These are phyloP conservation scores for Salvia hispanica DNA, from an alignment of 257 asterid genomes.

Conservation along the genomic window DNA sequence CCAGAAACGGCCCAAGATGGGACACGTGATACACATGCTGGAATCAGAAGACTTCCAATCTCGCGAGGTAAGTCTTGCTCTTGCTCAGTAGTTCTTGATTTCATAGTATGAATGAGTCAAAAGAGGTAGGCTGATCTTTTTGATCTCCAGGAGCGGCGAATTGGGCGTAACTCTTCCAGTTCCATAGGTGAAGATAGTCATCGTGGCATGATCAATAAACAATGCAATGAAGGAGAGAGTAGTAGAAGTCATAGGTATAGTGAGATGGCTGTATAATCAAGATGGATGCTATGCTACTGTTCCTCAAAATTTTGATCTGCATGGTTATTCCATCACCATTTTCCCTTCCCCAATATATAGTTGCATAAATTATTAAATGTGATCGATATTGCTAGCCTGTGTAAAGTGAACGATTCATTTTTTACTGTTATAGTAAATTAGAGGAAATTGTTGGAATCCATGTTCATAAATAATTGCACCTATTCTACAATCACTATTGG, in stretches of 20 bases:
- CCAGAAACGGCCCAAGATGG: constrained; percentile 94
- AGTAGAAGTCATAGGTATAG: constrained; percentile 43
- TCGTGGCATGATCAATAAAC: constrained; percentile 42
- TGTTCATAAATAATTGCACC: neutral
- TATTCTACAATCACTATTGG: constrained; percentile 17
- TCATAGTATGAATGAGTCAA: neutral
- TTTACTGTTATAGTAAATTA: constrained; percentile 31
- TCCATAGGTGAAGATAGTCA: constrained; percentile 48
- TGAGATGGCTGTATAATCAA: constrained; percentile 41
- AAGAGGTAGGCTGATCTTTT: neutral
- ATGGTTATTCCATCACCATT: neutral
- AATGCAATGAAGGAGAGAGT: constrained; percentile 45
- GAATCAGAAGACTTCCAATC: constrained; percentile 79
- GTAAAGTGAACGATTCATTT: constrained; percentile 41
- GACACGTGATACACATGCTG: constrained; percentile 88
- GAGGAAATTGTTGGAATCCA: constrained; percentile 29
- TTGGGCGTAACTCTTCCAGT: constrained; percentile 49
- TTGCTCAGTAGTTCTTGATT: neutral
- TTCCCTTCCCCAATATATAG: neutral
- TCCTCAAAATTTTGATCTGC: constrained; percentile 19
- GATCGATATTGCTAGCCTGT: constrained; percentile 7
- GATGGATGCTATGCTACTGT: neutral
- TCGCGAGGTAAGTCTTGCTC: constrained; percentile 54
- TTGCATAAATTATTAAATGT: constrained; percentile 19
- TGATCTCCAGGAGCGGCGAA: constrained; percentile 54